phyloP scores from a whole-genome alignment of 1,284 basidiomycete genomes.

The Sanghuangporus baumii region DNA sequence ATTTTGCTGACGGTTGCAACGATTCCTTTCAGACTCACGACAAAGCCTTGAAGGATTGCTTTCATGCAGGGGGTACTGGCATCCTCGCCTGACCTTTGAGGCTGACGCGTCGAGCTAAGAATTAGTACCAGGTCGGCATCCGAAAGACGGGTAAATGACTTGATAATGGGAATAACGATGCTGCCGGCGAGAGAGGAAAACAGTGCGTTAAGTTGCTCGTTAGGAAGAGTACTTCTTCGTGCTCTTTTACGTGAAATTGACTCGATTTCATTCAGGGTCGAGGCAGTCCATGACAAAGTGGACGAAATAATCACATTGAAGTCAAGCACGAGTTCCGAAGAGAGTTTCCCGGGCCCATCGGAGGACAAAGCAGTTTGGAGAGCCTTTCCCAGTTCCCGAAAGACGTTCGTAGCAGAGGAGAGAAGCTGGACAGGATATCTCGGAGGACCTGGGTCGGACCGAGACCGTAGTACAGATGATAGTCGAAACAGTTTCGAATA shows the following conservation, averaged over 20 bases:
- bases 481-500: conserved; percentile 3
- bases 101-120: not conserved
- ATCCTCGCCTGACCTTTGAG: not conserved
- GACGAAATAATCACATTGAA: conserved; percentile 5
- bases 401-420: conserved; percentile 1
- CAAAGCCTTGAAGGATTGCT: not conserved
- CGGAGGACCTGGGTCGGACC: not conserved
- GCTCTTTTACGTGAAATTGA: not conserved
- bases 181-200: not conserved
- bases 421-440: not conserved
- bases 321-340: not conserved
- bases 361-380: not conserved
- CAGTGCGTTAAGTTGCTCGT: not conserved
- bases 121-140: not conserved
- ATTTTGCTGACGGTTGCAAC: not conserved
- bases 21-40: not conserved
- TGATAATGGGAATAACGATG: conserved; percentile 5
- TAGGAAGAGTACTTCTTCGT: not conserved
- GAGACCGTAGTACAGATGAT: not conserved
- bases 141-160: not conserved
- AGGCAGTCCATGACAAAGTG: not conserved
- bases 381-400: not conserved
- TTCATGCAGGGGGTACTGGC: not conserved
- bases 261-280: not conserved
- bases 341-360: not conserved